Base-by-base conservation (phyloP, 1,284 basidiomycete species). In the Papiliotrema nemorosa region DNA sequence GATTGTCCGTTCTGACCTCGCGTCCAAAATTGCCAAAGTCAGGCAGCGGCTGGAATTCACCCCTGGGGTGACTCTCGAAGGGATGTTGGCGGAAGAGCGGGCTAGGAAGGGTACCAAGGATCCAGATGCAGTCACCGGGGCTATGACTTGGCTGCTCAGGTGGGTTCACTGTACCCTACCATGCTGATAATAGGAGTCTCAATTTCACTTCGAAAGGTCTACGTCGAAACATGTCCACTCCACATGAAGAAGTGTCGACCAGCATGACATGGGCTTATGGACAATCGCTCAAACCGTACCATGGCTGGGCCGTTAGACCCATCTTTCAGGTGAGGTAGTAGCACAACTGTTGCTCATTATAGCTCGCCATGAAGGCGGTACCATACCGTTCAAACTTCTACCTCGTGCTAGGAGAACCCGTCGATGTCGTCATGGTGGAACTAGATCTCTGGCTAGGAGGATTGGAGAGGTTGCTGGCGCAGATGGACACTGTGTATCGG, bases 281-380 rank as follows among this genome's bases (percentile, higher is more conserved):
- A 21, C 76, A 55, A 14, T 89, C 86, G 10, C 77, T 96, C 60
- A 88, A 85, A 73, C 78, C 83, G 64, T 83, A 84, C 75, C 91
- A 96, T 74, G 87, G 83, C 66, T 87, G 93, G 63, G 72, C 94
- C 50, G 83, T 92, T 40, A 85, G 84, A 67, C 83, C 83, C n/a
- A 63, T 91, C 31, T 94, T 94, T 73, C 62, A 81, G 7, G 89
- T 89, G 47, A 47, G 87, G 81, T 18, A 22, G 18, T 13, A 14
- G 16, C n/a, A 9, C 39, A 24, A 26, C 20, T 36, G 29, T n/a
- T n/a, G n/a, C n/a, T n/a, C n/a, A n/a, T n/a, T 31, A 40, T 64
- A 90, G 86, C 80, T 90, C 29, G 91, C 91, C 7, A 89, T 96
- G 87, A 93, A 86, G 64, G 90, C 90, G 0, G 93, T 90, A 76